Evolutionary conservation across 148 eudicot species (phyloP).

Genomic region (Spergularia marina): DNA sequence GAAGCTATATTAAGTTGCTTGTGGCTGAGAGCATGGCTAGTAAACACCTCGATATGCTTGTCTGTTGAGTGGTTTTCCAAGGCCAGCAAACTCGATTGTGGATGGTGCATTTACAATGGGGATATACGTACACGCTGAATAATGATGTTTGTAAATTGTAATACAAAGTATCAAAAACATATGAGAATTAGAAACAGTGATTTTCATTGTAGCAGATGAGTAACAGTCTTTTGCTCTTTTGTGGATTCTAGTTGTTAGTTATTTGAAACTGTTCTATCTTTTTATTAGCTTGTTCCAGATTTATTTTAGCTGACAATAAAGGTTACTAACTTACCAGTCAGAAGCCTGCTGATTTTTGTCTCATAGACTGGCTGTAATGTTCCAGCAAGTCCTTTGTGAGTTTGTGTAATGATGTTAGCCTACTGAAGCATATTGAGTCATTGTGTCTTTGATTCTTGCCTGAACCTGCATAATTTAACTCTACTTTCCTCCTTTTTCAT

Average conservation of each 20-base stretch:
- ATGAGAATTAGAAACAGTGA: not conserved
- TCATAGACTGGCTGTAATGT: not conserved
- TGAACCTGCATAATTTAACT: slow-evolving; percentile 1
- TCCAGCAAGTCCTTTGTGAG: not conserved
- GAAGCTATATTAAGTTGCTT: not conserved
- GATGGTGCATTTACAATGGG: not conserved
- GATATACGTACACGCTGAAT: not conserved
- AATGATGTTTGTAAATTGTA: not conserved
- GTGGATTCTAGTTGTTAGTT: not conserved
- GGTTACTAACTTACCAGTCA: too few relatives aligned
- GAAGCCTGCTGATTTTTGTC: too few relatives aligned
- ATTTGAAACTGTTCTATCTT: not conserved
- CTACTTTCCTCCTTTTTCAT: not conserved
- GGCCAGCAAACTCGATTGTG: not conserved
- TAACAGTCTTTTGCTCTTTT: slow-evolving; percentile 2
- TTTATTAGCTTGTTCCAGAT: too few relatives aligned
- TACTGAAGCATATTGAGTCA: not conserved
- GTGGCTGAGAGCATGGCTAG: not conserved
- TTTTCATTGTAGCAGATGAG: not conserved
- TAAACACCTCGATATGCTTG: not conserved
- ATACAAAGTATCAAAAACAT: not conserved
- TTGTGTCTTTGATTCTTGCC: not conserved
- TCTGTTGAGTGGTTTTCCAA: not conserved
- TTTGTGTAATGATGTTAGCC: not conserved
- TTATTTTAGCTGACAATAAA: too few relatives aligned